Evolutionary conservation across 208 protist species (phyloP), one percentile per base, ranked within the genome.

Genomic region (Trypanosoma platydactyli): DNA sequence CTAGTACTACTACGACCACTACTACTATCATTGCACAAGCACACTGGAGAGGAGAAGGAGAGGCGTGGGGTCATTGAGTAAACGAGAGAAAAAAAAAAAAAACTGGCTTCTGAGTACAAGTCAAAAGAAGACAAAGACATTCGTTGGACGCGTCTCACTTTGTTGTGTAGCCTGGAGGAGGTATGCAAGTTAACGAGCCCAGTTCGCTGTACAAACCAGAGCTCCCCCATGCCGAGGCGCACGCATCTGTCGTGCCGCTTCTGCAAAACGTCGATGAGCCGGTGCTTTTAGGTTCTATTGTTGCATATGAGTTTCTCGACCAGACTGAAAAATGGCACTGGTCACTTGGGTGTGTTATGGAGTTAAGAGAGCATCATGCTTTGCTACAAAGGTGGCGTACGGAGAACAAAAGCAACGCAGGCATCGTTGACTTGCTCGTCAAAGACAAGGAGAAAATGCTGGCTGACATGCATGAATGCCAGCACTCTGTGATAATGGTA

Each of bases 241-340:
- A 61, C 20, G 51, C 49, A 11, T 50, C 13, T 13, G 35, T 60
- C 24, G 27, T 52, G 35, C 6, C 33, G 30, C n/a, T 66, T 6
- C 65, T 86, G 5, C 22, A 42, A 24, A 56, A 38, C 12, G 68
- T 64, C 33, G 57, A 71, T 4, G 60, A 74, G 7, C 66, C 70
- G 20, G 52, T 88, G 12, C 25, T 44, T 5, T 44, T 41, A 18
- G 77, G 77, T 12, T 73, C 67, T 25, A 49, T 89, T 29, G 83
- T 89, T 5, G 76, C 69, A 3, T 89, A 89, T 49, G 83, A 89
- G 63, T 83, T 84, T 46, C 56, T 81, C 22, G 73, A 79, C 40
- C 49, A 75, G 11, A 3, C 35, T 3, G 59, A 38, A 24, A 63
- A 73, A 20, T 80, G 77, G 77, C 70, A 71, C 44, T 89, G 77